A percentile compares a stretch with the other conserved stretches of the same genome.
These are phyloP conservation scores for Rhizopogon roseolus DNA, from an alignment of 768 basidiomycete species.

Conservation along the genomic window DNA sequence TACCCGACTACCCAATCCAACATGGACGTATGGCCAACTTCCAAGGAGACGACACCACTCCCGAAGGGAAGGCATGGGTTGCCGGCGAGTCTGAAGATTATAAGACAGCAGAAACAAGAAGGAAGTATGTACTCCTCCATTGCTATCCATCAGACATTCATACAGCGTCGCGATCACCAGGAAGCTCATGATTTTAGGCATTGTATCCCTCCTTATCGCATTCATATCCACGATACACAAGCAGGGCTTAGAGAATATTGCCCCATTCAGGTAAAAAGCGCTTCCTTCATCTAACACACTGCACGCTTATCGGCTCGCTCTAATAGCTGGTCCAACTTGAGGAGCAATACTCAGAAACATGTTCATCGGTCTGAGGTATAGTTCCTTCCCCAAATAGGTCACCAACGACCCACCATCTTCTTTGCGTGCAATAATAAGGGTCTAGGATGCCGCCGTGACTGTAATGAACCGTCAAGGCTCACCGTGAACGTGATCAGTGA, in stretches of 20 bases:
- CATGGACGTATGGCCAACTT: constrained; percentile 28
- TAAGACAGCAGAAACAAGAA: constrained; percentile 25
- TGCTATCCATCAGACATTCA: not conserved
- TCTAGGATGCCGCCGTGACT: constrained; percentile 40
- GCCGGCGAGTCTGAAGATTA: constrained; percentile 30
- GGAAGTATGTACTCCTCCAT: constrained; percentile 12
- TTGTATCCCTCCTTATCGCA: constrained; percentile 40
- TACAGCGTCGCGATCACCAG: constrained; percentile 6
- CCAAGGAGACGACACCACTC: constrained; percentile 16
- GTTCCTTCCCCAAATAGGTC: constrained; percentile 9
- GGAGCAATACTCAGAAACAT: not conserved
- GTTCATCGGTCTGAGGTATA: too few species aligned
- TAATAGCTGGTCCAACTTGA: constrained; percentile 24
- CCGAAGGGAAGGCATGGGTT: constrained; percentile 27
- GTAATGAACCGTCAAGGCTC: constrained; percentile 43
- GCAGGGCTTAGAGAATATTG: constrained; percentile 33
- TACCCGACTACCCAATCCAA: constrained; percentile 26
- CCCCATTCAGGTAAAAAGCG: constrained; percentile 33
- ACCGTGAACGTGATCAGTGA: constrained; percentile 57
- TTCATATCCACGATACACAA: constrained; percentile 34
- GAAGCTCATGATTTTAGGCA: constrained; percentile 30
- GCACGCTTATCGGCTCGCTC: too few species aligned
- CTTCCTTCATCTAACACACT: not conserved
- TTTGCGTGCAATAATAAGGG: constrained; percentile 19
- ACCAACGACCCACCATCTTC: constrained; percentile 27